Evolutionary conservation across 2,329 filamentous ascomycete species (phyloP), one percentile per base, ranked within the genome.

Genomic region (Fusarium torreyae): DNA sequence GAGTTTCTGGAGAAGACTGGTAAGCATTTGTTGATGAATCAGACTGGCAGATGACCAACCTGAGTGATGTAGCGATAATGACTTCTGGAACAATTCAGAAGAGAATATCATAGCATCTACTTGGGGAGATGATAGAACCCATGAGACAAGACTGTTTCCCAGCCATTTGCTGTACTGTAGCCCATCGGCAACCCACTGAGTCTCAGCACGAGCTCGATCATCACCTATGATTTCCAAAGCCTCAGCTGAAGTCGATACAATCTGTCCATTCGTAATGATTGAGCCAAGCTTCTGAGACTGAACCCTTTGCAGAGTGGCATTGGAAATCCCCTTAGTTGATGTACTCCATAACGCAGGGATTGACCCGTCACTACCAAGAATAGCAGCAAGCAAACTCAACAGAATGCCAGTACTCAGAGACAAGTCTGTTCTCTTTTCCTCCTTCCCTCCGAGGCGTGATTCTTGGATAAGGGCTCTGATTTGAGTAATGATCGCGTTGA

Each of bases 401-500:
- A 84, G 74, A 4, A 82, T 81, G 0, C 69, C 72, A 1, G 88
- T 66, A 58, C 86, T 84, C 24, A 87, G 78, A 6, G 76, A 64
- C 5, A 83, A 53, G 57, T 85, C 82, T 0, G 81, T 79, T 8
- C 82, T 76, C 61, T 81, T 83, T 1, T 78, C 48, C 24, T 77
- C 78, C 55, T 80, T 76, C 2, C 74, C 64, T 10, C 79, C 78
- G 0, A 78, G 69, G 52, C 82, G 86, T 14, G 80, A 80, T 65
- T 87, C 84, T 48, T 85, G 83, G 9, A 90, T 84, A 18, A 93
- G 81, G 20, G 86, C 83, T 62, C 88, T 89, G 31, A 97, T 81
- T 54, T 91, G 88, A n/a, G 89, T 85, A 11, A 94, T 77, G 28
- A 94, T 76, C n/a, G 92, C 91, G 65, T 94, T 95, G 33, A 97